Evolutionary conservation across 2,329 filamentous ascomycete genomes (phyloP).

Genomic region (Pseudocercospora ulei): DNA sequence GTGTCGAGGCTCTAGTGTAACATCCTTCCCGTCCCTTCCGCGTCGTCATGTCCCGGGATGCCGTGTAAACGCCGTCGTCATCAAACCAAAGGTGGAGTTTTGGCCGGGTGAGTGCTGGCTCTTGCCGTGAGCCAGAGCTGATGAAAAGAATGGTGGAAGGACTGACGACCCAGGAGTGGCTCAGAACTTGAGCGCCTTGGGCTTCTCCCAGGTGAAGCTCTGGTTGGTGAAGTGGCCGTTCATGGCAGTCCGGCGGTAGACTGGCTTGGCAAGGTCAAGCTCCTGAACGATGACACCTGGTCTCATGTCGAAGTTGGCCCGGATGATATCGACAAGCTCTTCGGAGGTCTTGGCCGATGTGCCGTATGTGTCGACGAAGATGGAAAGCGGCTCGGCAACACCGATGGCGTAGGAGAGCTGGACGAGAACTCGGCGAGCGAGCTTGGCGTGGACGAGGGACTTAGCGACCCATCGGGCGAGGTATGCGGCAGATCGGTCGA

Average conservation of each 20-base stretch:
- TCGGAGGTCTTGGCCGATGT: conserved; percentile 82
- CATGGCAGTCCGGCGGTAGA: conserved; percentile 98
- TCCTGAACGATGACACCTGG: conserved; percentile 98
- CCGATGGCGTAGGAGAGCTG: conserved; percentile 99
- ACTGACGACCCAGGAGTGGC: conserved; percentile 17
- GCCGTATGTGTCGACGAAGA: conserved; percentile 96
- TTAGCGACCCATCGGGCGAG: conserved; percentile 98
- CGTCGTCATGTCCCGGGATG: conserved; percentile 5
- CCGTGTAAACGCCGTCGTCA: conserved; percentile 18
- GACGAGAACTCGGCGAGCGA: conserved; percentile 85
- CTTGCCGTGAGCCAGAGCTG: conserved; percentile 8
- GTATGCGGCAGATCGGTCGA: conserved; percentile 96
- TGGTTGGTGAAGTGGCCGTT: conserved; percentile 99
- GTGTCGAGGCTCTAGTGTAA: conserved; percentile 17
- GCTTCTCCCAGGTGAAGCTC: conserved; percentile 95
- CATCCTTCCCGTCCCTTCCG: conserved; percentile 7
- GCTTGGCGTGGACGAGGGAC: conserved; percentile 79
- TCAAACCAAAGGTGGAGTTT: conserved; percentile 8
- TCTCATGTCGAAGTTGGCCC: conserved; percentile 91
- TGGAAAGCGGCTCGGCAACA: conserved; percentile 92
- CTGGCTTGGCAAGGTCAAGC: conserved; percentile 86
- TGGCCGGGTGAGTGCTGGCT: conserved; percentile 13
- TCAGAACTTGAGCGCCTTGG: conserved; percentile 89
- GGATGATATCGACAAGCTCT: conserved; percentile 90
- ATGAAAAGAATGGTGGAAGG: conserved; percentile 12